Conservation (phyloP, 2,329 filamentous ascomycete genomes). For the Nemania bipapillata region DNA sequence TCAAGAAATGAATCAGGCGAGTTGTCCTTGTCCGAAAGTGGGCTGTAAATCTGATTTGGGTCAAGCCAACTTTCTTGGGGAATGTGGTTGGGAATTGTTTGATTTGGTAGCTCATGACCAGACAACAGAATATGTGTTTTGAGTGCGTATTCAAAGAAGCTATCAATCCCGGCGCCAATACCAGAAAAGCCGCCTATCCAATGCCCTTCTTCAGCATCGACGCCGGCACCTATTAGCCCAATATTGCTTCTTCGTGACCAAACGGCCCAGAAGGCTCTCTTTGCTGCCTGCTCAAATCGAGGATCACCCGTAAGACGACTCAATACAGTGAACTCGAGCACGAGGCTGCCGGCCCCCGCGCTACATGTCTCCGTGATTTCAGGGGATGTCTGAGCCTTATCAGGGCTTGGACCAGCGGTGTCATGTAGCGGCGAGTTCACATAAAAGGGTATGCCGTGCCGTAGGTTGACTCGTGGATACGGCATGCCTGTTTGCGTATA, state of each 20-base stretch:
- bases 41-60: constrained; percentile 70
- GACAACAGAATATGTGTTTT: constrained; percentile 94
- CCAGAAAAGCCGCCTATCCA: constrained; percentile 93
- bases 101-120: constrained; percentile 71
- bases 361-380: constrained; percentile 97
- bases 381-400: constrained; percentile 55
- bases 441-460: constrained; percentile 92
- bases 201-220: constrained; percentile 88
- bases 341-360: constrained; percentile 93
- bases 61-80: constrained; percentile 63
- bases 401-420: constrained; percentile 57
- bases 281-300: constrained; percentile 89
- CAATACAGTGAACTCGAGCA: constrained; percentile 90
- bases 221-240: constrained; percentile 87
- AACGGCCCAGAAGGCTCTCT: constrained; percentile 96
- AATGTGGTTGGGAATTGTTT: constrained; percentile 57
- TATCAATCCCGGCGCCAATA: constrained; percentile 95
- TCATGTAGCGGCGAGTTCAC: constrained; percentile 82
- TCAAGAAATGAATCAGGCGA: constrained; percentile 81
- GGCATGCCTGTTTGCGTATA: constrained; percentile 90
- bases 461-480: constrained; percentile 92
- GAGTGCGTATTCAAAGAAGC: constrained; percentile 97
- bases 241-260: constrained; percentile 88
- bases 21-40: constrained; percentile 72
- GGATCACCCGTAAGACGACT: constrained; percentile 86